phyloP scores from a whole-genome alignment of 208 protist species.

The Herpetomonas tarakana region DNA sequence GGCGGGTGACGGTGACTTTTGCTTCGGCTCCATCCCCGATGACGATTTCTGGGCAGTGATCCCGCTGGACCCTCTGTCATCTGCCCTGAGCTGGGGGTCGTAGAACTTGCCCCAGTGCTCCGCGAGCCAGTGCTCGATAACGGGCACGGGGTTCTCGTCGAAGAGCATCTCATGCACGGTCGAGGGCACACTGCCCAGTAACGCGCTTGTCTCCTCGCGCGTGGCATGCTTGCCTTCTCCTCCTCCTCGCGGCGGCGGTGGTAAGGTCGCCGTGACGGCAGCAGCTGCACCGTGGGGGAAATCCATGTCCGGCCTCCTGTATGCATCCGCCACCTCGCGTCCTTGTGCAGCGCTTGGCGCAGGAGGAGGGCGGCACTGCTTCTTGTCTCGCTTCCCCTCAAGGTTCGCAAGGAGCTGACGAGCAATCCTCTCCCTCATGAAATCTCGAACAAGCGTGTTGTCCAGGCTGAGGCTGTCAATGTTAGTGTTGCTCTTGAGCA shows the following conservation, averaged over 20 bases:
- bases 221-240: too few relatives aligned
- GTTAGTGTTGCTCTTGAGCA: constrained; percentile 49
- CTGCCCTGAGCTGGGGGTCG: constrained; percentile 66
- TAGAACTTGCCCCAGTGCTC: constrained; percentile 48
- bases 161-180: constrained; percentile 53
- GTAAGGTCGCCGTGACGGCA: background rate
- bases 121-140: constrained; percentile 40
- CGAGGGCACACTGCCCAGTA: constrained; percentile 25
- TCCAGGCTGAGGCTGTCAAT: constrained; percentile 73
- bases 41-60: background rate
- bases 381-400: constrained; percentile 11
- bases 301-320: too few relatives aligned
- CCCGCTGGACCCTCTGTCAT: constrained; percentile 20
- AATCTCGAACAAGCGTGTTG: constrained; percentile 43
- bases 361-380: background rate
- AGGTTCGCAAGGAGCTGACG: constrained; percentile 58
- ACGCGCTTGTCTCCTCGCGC: background rate
- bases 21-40: too few relatives aligned
- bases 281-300: too few relatives aligned
- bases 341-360: too few relatives aligned
- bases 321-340: too few relatives aligned
- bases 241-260: too few relatives aligned
- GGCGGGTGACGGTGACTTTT: constrained; percentile 8
- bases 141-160: constrained; percentile 56
- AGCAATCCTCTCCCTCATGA: constrained; percentile 44